Percentiles rank a stretch among this genome's conserved stretches.
phyloP scores from a whole-genome alignment of 768 basidiomycete species.

The Sarcodon sp. region DNA sequence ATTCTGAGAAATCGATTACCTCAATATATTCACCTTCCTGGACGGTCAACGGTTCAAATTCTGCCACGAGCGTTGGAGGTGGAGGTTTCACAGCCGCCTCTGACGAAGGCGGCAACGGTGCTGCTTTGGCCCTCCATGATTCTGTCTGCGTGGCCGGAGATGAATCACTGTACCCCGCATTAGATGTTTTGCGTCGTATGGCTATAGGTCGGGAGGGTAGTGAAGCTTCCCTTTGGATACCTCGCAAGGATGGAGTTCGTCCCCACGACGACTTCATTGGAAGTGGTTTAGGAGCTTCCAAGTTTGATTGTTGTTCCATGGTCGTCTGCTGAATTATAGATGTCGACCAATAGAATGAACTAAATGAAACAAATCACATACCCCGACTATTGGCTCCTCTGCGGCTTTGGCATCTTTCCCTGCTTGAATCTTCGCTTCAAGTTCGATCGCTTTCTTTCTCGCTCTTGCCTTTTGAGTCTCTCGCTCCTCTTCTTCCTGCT shows the following conservation, averaged over 20 bases:
- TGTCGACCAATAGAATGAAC: neutral
- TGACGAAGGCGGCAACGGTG: slow-evolving; percentile 15
- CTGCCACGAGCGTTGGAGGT: slow-evolving; percentile 17
- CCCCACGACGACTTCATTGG: neutral
- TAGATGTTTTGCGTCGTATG: neutral
- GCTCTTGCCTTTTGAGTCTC: slow-evolving; percentile 75
- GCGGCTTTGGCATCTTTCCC: slow-evolving; percentile 9
- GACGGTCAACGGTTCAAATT: slow-evolving; percentile 24
- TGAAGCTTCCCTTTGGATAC: neutral
- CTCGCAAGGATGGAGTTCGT: neutral
- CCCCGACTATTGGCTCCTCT: slow-evolving; percentile 2
- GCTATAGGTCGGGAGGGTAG: neutral
- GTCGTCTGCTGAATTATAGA: neutral
- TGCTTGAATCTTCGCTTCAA: slow-evolving; percentile 55
- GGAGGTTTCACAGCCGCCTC: slow-evolving; percentile 9
- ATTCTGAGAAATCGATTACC: slow-evolving; percentile 70
- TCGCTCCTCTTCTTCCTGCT: slow-evolving; percentile 75
- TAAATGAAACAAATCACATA: neutral
- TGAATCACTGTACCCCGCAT: slow-evolving; percentile 3
- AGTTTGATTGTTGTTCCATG: too few species aligned
- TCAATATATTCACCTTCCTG: slow-evolving; percentile 52
- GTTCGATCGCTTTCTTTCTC: slow-evolving; percentile 61
- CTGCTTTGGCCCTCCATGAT: slow-evolving; percentile 55
- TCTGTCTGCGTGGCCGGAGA: slow-evolving; percentile 29
- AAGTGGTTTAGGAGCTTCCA: neutral